Conservation (phyloP, 129 eudicot species). For the Flaveria ramosissima region DNA sequence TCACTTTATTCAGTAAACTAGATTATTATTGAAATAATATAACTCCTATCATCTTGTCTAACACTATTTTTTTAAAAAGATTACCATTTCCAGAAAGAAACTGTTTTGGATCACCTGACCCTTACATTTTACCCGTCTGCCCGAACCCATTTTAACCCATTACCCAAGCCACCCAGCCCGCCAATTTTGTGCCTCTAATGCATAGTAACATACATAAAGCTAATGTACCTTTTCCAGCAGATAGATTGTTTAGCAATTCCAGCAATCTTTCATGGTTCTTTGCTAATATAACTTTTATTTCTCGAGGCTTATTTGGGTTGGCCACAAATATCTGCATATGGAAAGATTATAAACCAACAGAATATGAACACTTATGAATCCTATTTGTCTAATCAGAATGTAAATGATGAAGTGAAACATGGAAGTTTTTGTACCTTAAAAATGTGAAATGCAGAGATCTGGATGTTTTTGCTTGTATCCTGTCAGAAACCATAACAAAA, state of each 20-base stretch:
- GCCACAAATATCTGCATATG: conserved; percentile 88
- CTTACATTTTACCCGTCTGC: not conserved
- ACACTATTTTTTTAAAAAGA: not conserved
- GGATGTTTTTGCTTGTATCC: conserved; percentile 97
- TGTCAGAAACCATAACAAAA: conserved; percentile 37
- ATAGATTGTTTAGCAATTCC: conserved; percentile 68
- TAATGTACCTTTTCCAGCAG: conserved; percentile 76
- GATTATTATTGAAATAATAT: not conserved
- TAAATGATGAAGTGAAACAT: conserved; percentile 16
- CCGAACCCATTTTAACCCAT: not conserved
- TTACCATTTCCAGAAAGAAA: not conserved
- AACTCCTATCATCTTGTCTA: not conserved
- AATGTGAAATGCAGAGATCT: conserved; percentile 93
- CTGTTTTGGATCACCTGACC: not conserved
- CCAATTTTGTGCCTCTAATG: conserved; percentile 8
- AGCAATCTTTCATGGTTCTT: conserved; percentile 84
- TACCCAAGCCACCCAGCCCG: not conserved
- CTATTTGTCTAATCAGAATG: not conserved
- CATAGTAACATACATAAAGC: conserved; percentile 9
- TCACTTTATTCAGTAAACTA: not conserved
- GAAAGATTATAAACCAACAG: conserved; percentile 13
- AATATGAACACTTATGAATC: conserved; percentile 15
- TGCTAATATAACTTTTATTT: conserved; percentile 81
- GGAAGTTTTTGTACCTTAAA: conserved; percentile 66
- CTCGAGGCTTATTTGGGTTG: conserved; percentile 94